Evolutionary conservation across 78 protist genomes (phyloP).

Genomic region (Emiliania huxleyi): DNA sequence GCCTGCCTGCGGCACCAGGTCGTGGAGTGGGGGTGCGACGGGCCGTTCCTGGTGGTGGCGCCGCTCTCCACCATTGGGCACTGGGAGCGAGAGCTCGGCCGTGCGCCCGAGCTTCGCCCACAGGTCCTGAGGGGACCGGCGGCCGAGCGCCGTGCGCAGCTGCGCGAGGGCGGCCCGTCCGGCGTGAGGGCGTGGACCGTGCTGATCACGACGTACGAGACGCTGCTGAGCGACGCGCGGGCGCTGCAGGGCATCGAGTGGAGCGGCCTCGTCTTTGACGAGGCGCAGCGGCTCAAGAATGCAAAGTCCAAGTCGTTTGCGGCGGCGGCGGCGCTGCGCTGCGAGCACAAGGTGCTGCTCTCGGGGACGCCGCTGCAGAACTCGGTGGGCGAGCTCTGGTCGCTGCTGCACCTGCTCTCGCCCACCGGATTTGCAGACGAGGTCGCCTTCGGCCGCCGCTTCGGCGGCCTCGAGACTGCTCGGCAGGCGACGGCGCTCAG

Average conservation of each 20-base stretch:
- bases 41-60: conserved; percentile 56
- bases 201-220: conserved; percentile 66
- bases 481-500: conserved; percentile 60
- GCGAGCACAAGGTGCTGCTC: background rate
- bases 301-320: background rate
- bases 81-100: conserved; percentile 49
- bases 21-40: background rate
- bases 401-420: background rate
- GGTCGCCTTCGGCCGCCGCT: background rate
- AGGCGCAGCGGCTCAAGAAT: conserved; percentile 71
- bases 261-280: conserved; percentile 53
- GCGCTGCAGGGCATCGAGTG: background rate
- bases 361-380: conserved; percentile 9
- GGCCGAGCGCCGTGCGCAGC: conserved; percentile 65
- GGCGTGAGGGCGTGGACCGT: conserved; percentile 25
- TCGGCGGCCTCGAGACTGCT: conserved; percentile 11
- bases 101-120: conserved; percentile 1
- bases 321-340: background rate
- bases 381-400: background rate
- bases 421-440: background rate
- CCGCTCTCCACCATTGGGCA: conserved; percentile 58
- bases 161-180: background rate
- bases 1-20: conserved; percentile 3
- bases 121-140: background rate
- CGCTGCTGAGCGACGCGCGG: conserved; percentile 22